Evolutionary conservation across 768 basidiomycete genomes (phyloP).

Genomic region (Trametopsis cervina): DNA sequence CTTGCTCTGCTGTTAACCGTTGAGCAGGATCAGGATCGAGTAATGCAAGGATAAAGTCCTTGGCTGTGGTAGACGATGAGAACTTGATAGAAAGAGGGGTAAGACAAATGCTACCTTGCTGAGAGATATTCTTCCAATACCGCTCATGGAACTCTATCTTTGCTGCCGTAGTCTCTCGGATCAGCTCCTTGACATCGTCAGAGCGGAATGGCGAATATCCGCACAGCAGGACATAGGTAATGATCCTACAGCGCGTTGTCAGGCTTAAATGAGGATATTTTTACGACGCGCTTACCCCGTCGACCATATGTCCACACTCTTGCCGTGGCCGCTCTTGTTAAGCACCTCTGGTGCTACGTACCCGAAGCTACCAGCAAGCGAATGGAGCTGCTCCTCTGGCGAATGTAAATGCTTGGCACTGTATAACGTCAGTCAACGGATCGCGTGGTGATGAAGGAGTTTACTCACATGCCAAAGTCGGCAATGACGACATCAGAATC

Average conservation of each 20-base stretch:
- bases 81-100: not conserved
- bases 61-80: slow-evolving; percentile 44
- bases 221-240: slow-evolving; percentile 91
- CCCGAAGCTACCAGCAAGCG: slow-evolving; percentile 76
- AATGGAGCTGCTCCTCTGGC: slow-evolving; percentile 61
- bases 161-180: slow-evolving; percentile 79
- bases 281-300: slow-evolving; percentile 54
- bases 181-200: slow-evolving; percentile 66
- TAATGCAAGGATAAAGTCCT: slow-evolving; percentile 70
- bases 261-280: not conserved
- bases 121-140: slow-evolving; percentile 89
- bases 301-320: slow-evolving; percentile 92
- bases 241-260: slow-evolving; percentile 47
- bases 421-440: slow-evolving; percentile 3
- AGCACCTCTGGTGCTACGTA: slow-evolving; percentile 92
- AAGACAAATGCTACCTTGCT: slow-evolving; percentile 63
- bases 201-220: slow-evolving; percentile 94
- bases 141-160: slow-evolving; percentile 87
- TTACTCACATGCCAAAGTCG: slow-evolving; percentile 89
- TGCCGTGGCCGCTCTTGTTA: slow-evolving; percentile 77
- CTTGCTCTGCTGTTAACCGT: slow-evolving; percentile 70
- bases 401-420: slow-evolving; percentile 81
- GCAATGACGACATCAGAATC: slow-evolving; percentile 90
- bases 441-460: not conserved
- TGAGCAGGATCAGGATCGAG: slow-evolving; percentile 63